A percentile compares a stretch with the other conserved stretches of the same genome.
Evolutionary conservation across 2,329 filamentous ascomycete genomes (phyloP).

Genomic region (Colletotrichum sp.): DNA sequence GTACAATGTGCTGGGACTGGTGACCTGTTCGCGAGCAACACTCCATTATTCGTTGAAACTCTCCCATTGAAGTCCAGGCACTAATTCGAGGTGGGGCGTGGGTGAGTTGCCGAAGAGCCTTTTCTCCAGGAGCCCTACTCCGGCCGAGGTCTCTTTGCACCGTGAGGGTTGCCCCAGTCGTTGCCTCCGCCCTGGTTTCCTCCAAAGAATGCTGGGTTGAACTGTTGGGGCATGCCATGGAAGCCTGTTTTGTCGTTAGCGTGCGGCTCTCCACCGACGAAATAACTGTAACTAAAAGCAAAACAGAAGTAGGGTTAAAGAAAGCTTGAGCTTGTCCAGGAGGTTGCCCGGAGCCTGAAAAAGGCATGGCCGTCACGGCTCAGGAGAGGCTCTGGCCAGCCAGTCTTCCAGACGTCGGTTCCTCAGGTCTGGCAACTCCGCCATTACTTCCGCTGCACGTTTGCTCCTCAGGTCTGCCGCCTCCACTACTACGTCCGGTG

Average conservation of each 20-base stretch:
- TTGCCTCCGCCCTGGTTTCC: slow-evolving; percentile 54
- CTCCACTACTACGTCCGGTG: background rate
- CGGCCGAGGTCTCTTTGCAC: slow-evolving; percentile 78
- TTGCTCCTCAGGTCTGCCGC: background rate
- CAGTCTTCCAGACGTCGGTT: background rate
- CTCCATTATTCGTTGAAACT: background rate
- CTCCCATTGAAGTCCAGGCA: background rate
- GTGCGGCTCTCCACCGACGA: background rate
- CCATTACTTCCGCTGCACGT: background rate
- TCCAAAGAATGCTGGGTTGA: slow-evolving; percentile 76
- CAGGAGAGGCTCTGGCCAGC: background rate
- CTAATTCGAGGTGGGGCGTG: background rate
- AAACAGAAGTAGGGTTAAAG: background rate
- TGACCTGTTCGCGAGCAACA: background rate
- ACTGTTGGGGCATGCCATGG: slow-evolving; percentile 71
- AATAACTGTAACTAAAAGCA: background rate
- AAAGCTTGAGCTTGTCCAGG: background rate
- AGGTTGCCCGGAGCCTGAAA: background rate
- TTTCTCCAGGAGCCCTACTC: slow-evolving; percentile 50
- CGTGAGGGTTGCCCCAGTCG: slow-evolving; percentile 81
- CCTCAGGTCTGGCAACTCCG: background rate
- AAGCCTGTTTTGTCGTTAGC: slow-evolving; percentile 55
- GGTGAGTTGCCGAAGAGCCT: background rate
- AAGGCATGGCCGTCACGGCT: background rate
- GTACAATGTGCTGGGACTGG: background rate